phyloP scores from a whole-genome alignment of 139 green algal genomes.

The Gonium pectorale region DNA sequence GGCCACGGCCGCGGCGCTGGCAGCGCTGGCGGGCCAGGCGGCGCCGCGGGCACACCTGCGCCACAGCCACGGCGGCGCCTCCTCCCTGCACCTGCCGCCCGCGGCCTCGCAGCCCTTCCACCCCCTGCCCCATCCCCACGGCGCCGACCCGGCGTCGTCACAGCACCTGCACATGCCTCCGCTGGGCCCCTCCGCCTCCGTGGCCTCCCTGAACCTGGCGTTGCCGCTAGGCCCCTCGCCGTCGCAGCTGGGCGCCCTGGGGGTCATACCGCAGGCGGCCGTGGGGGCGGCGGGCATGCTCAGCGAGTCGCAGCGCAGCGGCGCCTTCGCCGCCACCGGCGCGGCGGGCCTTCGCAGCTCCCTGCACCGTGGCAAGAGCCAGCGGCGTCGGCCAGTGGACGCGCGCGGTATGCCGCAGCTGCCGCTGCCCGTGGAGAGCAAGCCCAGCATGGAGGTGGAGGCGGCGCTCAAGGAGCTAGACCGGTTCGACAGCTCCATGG shows the following conservation, averaged over 20 bases:
- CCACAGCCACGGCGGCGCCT: not conserved
- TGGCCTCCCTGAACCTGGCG: not conserved
- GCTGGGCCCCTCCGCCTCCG: not conserved
- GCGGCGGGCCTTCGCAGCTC: not conserved
- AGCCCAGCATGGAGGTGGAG: not conserved
- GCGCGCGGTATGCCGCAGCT: not conserved
- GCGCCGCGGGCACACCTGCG: not conserved
- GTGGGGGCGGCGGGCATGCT: not conserved
- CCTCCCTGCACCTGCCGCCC: not conserved
- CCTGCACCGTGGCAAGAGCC: not conserved
- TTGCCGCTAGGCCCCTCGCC: not conserved
- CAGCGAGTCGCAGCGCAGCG: constrained; percentile 12
- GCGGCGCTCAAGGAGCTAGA: constrained; percentile 32
- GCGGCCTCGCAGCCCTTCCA: not conserved
- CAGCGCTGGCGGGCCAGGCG: not conserved
- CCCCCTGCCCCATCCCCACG: not conserved
- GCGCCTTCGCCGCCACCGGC: not conserved
- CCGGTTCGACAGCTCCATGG: constrained; percentile 14
- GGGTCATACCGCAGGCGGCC: not conserved
- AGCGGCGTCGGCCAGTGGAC: not conserved
- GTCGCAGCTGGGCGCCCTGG: not conserved
- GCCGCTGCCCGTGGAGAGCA: not conserved
- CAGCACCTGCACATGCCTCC: no score
- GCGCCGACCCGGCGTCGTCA: no score
- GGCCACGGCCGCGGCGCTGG: constrained; percentile 19